phyloP scores from a whole-genome alignment of 2,329 filamentous ascomycete species.

The Lasiodiplodia hormozganensis region DNA sequence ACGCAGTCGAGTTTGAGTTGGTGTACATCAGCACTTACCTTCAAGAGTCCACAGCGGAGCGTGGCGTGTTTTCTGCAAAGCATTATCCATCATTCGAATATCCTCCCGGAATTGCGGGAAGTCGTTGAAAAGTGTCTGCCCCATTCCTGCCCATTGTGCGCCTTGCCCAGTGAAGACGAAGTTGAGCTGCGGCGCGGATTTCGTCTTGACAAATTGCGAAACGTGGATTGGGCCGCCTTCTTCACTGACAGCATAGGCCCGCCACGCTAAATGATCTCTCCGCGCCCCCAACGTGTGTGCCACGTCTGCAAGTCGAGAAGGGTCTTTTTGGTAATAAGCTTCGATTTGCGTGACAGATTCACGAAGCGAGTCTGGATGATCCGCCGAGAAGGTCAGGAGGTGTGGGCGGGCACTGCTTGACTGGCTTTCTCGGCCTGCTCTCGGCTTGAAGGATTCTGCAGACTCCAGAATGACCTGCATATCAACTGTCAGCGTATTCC shows the following conservation, averaged over 20 bases:
- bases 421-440: not conserved
- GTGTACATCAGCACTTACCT: not conserved
- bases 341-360: conserved; percentile 7
- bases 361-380: conserved; percentile 31
- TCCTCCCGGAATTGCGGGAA: not conserved
- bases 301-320: conserved; percentile 24
- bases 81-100: not conserved
- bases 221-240: conserved; percentile 1
- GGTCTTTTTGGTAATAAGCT: conserved; percentile 3
- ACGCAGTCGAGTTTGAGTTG: too few relatives aligned
- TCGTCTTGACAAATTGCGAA: not conserved
- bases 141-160: conserved; percentile 19
- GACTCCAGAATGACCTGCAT: too few relatives aligned
- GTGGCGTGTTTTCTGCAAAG: not conserved
- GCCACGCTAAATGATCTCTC: conserved; percentile 31
- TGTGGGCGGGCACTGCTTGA: conserved; percentile 13
- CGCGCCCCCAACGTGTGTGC: conserved; percentile 33
- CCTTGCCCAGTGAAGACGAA: conserved; percentile 31
- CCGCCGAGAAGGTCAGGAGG: conserved; percentile 35
- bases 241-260: conserved; percentile 26
- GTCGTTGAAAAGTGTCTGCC: conserved; percentile 1
- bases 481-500: too few relatives aligned
- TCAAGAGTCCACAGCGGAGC: conserved; percentile 5
- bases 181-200: not conserved
- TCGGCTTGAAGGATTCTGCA: too few relatives aligned